Conservation (phyloP, 2,329 filamentous ascomycete genomes). For the Cadophora malorum region DNA sequence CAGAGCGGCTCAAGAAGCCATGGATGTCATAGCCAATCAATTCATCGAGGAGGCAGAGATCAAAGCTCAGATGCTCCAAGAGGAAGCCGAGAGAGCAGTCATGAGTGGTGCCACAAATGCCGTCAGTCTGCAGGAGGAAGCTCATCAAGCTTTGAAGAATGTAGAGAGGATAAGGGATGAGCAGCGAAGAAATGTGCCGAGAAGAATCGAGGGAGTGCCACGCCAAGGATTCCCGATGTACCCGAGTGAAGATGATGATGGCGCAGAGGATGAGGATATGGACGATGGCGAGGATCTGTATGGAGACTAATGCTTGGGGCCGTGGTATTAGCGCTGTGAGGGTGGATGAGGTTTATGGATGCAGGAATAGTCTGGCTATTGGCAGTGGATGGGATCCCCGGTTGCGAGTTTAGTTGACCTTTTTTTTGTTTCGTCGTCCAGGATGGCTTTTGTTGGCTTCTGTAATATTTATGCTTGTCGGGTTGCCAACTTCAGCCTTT, state of each 20-base stretch:
- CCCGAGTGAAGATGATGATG: background rate
- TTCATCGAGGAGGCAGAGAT: background rate
- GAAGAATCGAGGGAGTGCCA: background rate
- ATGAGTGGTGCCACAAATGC: background rate
- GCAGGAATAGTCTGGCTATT: too few relatives aligned
- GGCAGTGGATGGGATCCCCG: too few relatives aligned
- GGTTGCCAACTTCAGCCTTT: background rate
- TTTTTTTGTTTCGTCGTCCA: background rate
- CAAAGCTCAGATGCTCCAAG: background rate
- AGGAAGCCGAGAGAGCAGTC: background rate
- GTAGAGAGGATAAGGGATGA: background rate
- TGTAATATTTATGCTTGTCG: background rate
- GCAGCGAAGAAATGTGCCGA: background rate
- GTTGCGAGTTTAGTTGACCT: background rate
- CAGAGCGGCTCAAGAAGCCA: background rate
- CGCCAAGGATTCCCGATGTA: background rate
- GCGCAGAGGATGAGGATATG: background rate
- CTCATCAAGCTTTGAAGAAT: background rate
- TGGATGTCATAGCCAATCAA: background rate
- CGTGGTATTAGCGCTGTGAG: background rate
- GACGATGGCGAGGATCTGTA: background rate
- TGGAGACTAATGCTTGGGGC: background rate
- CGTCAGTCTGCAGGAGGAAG: background rate
- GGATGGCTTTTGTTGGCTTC: background rate
- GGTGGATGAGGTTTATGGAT: too few relatives aligned